A percentile compares a stretch with the other conserved stretches of the same genome.
Evolutionary conservation across 2,329 filamentous ascomycete genomes (phyloP).

Genomic region (Fusarium succisae): DNA sequence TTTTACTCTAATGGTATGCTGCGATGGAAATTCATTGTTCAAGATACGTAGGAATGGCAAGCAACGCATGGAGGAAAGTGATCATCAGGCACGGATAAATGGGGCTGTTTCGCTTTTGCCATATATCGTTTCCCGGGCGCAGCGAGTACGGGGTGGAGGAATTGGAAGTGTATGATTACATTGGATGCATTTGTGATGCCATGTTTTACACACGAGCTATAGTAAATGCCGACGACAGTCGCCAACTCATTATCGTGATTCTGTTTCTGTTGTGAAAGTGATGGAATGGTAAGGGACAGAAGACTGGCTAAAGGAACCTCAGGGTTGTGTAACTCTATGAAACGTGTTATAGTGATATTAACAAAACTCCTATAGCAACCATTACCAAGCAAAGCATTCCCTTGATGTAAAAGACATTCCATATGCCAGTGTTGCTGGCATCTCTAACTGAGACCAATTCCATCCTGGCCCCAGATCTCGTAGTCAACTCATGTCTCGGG

Average conservation of each 20-base stretch:
- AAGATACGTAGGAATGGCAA: conserved; percentile 19
- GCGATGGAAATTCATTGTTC: conserved; percentile 15
- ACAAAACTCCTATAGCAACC: conserved; percentile 19
- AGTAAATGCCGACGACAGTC: conserved; percentile 15
- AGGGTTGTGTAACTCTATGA: not conserved
- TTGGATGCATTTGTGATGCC: conserved; percentile 22
- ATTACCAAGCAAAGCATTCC: conserved; percentile 9
- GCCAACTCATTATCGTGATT: not conserved
- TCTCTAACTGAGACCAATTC: conserved; percentile 6
- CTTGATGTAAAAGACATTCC: conserved; percentile 16
- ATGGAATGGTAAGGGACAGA: not conserved
- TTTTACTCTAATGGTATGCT: conserved; percentile 28
- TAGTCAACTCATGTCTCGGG: conserved; percentile 15
- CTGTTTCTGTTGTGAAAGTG: not conserved
- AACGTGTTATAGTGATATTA: conserved; percentile 9
- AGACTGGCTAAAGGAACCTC: not conserved
- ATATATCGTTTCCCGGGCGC: conserved; percentile 20
- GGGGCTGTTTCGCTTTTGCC: conserved; percentile 5
- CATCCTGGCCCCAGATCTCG: not conserved
- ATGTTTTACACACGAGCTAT: conserved; percentile 16
- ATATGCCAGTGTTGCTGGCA: conserved; percentile 11
- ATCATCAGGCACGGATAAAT: conserved; percentile 1
- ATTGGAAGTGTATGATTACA: conserved; percentile 22
- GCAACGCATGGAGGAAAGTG: conserved; percentile 8
- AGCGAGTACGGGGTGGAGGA: conserved; percentile 5